A percentile compares a stretch with the other conserved stretches of the same genome.
Conservation (phyloP, 352 stramenopile species). For the Phytopythium chamaehyphon region DNA sequence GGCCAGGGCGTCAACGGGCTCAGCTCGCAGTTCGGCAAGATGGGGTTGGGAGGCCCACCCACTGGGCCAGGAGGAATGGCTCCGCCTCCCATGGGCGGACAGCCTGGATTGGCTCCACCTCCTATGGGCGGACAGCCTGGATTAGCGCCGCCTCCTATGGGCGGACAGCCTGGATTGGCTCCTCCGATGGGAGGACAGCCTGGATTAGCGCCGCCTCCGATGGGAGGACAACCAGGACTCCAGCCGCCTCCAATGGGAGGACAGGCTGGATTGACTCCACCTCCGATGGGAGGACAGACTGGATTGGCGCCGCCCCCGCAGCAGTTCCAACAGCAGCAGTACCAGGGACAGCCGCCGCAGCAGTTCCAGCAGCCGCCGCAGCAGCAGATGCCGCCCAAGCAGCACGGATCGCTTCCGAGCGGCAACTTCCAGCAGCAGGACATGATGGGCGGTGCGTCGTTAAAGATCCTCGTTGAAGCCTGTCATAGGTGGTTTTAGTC, state of each 20-base stretch:
- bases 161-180: neutral
- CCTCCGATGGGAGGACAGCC: conserved; percentile 20
- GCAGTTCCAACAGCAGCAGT: conserved; percentile 7
- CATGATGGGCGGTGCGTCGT: conserved; percentile 61
- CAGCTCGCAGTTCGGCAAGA: conserved; percentile 60
- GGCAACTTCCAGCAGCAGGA: conserved; percentile 83
- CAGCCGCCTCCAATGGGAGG: conserved; percentile 17
- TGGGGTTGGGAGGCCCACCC: conserved; percentile 44
- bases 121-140: too few relatives aligned
- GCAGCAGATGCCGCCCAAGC: conserved; percentile 22
- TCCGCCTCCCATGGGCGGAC: too few relatives aligned
- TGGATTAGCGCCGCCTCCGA: conserved; percentile 26
- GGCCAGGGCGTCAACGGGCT: conserved; percentile 27
- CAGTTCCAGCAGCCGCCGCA: conserved; percentile 18
- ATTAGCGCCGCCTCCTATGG: conserved; percentile 5
- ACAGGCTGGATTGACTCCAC: neutral
- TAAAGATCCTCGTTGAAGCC: neutral
- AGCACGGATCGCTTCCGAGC: conserved; percentile 37
- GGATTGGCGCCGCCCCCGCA: conserved; percentile 23
- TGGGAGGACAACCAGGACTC: conserved; percentile 15
- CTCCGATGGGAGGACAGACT: conserved; percentile 14
- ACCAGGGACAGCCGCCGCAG: conserved; percentile 15
- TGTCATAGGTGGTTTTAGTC: conserved; percentile 4
- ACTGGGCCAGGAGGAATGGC: conserved; percentile 14
- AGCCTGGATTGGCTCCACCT: conserved; percentile 2